phyloP scores from a whole-genome alignment of 805 yeast species.

The Wickerhamomyces chambardii region DNA sequence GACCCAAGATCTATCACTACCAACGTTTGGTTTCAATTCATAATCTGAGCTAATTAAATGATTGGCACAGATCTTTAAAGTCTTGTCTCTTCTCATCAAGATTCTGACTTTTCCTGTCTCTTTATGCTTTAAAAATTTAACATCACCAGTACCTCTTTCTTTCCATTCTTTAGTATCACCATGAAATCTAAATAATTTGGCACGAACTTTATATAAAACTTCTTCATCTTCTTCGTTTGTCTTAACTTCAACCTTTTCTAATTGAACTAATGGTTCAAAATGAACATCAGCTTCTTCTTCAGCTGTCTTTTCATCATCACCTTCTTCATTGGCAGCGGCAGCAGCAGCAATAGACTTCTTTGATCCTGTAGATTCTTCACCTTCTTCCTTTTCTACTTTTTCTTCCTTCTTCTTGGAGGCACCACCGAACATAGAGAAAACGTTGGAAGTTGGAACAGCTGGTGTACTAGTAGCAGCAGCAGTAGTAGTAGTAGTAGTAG shows the following conservation, averaged over 20 bases:
- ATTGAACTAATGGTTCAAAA: constrained; percentile 92
- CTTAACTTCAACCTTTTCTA: constrained; percentile 93
- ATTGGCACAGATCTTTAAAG: constrained; percentile 96
- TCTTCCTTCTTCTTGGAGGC: constrained; percentile 59
- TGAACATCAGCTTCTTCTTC: constrained; percentile 52
- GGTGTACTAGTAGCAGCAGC: constrained; percentile 24
- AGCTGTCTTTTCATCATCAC: constrained; percentile 26
- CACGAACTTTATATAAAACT: constrained; percentile 77
- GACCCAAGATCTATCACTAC: constrained; percentile 98
- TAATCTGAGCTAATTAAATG: constrained; percentile 82
- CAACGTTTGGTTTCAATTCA: constrained; percentile 84
- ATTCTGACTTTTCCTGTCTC: constrained; percentile 74
- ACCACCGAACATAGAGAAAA: constrained; percentile 95
- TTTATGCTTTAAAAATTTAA: constrained; percentile 89
- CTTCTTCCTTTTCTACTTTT: constrained; percentile 18
- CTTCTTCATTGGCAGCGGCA: no score
- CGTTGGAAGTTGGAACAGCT: constrained; percentile 70
- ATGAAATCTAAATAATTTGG: constrained; percentile 88
- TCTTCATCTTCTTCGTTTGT: constrained; percentile 92
- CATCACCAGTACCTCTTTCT: constrained; percentile 99
- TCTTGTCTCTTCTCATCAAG: constrained; percentile 98
- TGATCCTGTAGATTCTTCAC: constrained; percentile 19
- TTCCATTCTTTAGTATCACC: constrained; percentile 91
- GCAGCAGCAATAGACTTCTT: constrained; percentile 25
- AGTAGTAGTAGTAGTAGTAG: constrained; percentile 4